These are phyloP conservation scores for Trichoderma atroviride DNA, from an alignment of 2,329 filamentous ascomycete species.

Conservation along the genomic window DNA sequence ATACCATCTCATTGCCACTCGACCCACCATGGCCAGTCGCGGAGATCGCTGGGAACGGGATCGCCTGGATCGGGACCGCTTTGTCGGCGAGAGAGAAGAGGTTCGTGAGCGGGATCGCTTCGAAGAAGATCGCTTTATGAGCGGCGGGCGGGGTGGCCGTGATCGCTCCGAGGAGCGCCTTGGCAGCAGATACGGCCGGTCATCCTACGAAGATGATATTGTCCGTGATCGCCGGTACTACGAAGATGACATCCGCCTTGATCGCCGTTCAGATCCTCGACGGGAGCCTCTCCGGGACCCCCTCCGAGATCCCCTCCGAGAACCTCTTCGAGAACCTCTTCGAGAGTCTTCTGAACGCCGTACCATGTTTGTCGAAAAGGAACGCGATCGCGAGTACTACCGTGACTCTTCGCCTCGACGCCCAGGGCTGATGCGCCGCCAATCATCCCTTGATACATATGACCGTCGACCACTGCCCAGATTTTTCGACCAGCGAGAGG, in stretches of 20 bases:
- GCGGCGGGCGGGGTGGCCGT: constrained; percentile 41
- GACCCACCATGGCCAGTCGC: constrained; percentile 25
- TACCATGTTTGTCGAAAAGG: constrained; percentile 55
- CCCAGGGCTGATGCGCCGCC: constrained; percentile 72
- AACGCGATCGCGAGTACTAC: constrained; percentile 53
- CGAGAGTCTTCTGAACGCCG: constrained; percentile 49
- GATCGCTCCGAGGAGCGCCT: constrained; percentile 55
- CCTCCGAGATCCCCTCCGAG: neutral
- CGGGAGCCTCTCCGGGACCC: constrained; percentile 29
- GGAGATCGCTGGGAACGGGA: constrained; percentile 58
- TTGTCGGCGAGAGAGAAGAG: constrained; percentile 29
- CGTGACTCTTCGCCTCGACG: constrained; percentile 58
- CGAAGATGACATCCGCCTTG: constrained; percentile 55
- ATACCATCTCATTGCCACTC: neutral
- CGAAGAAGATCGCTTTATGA: constrained; percentile 55
- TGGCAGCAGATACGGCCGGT: constrained; percentile 41
- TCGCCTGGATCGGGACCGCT: constrained; percentile 41
- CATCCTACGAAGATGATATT: constrained; percentile 27
- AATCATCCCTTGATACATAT: constrained; percentile 89
- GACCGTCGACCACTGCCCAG: constrained; percentile 67
- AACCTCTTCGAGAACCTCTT: constrained; percentile 6
- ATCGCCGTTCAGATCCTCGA: constrained; percentile 33
- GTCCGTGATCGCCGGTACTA: constrained; percentile 43
- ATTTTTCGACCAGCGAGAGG: constrained; percentile 58
- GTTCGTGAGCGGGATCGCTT: constrained; percentile 50